Conservation (phyloP, 139 green algal genomes). For the Chlorella sp. region DNA sequence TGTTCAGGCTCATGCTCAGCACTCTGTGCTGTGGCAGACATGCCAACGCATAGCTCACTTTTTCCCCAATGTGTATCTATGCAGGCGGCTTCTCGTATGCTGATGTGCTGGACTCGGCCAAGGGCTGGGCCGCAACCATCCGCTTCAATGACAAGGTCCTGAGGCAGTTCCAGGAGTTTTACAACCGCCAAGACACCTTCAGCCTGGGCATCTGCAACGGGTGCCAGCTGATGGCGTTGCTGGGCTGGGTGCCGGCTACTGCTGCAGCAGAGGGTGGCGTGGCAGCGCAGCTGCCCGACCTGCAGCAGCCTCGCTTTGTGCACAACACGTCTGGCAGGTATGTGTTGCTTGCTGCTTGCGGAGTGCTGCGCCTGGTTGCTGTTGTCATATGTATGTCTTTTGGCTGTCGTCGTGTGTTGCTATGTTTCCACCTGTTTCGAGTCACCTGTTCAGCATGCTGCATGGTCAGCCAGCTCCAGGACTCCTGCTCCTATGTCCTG, state of each 20-base stretch:
- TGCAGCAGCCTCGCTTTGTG: conserved; percentile 90
- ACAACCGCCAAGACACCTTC: conserved; percentile 82
- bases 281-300: conserved; percentile 51
- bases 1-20: too few species aligned
- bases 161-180: conserved; percentile 77
- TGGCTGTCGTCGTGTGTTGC: too few species aligned
- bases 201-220: conserved; percentile 98
- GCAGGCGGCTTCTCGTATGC: conserved; percentile 92
- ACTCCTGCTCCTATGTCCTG: too few species aligned
- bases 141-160: conserved; percentile 83
- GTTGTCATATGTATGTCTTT: too few species aligned
- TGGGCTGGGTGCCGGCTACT: conserved; percentile 89
- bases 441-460: too few species aligned
- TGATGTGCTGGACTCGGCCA: conserved; percentile 94
- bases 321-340: conserved; percentile 85
- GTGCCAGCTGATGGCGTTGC: conserved; percentile 98
- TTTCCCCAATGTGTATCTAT: too few species aligned
- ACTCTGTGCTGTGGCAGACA: too few species aligned
- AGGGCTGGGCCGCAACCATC: conserved; percentile 96
- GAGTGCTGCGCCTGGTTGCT: too few species aligned
- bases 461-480: too few species aligned
- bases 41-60: too few species aligned
- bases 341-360: too few species aligned
- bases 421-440: too few species aligned
- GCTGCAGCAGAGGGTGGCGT: conserved; percentile 8